Base-by-base conservation (phyloP, 371 early-diverging fungal species). In the Fennellomyces sp. region DNA sequence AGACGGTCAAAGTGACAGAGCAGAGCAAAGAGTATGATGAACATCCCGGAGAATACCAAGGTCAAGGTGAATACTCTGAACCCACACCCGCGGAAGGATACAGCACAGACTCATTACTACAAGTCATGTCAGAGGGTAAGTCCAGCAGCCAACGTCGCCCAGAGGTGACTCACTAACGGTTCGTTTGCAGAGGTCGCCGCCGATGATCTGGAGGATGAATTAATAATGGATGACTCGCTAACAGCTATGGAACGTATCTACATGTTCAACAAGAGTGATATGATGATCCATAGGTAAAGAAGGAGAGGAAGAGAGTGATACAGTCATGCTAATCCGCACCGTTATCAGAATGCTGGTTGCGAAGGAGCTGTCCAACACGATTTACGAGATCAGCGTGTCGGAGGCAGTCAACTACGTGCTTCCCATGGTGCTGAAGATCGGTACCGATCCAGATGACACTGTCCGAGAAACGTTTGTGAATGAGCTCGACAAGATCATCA, bases 401-500 rank as follows among this genome's bases (percentile, higher is more conserved):
- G 82, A 80, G 49, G 82, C 84, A 4, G 68, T 84, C 19, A 65
- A 77, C 53, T 66, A 73, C 52, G 72, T 81, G 10, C 33, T 84
- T 58, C 80, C 84, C 11, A 64, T 81, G 57, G 66, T 81, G 53
- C 64, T 75, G 23, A 70, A 69, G 39, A 61, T 84, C 19, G 73
- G 71, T 13, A 65, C 51, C 39, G 84, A 84, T 63, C 39, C 65
- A 39, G 82, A 84, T 54, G 83, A 81, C 48, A 68, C 70, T 15
- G 84, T 81, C 13, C 59, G 75, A 54, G 84, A 84, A 56, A 74
- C 80, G 28, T 75, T 84, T 70, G 78, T 76, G 5, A 68, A 72
- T 29, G 81, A 81, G 60, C 56, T 81, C 11, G 81, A 84, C 42
- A 77, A 78, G 51, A 72, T 74, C 13, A 71, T 84, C 21, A 61